phyloP scores from a whole-genome alignment of 2,329 filamentous ascomycete genomes.

The Gliomastix tumulicola region DNA sequence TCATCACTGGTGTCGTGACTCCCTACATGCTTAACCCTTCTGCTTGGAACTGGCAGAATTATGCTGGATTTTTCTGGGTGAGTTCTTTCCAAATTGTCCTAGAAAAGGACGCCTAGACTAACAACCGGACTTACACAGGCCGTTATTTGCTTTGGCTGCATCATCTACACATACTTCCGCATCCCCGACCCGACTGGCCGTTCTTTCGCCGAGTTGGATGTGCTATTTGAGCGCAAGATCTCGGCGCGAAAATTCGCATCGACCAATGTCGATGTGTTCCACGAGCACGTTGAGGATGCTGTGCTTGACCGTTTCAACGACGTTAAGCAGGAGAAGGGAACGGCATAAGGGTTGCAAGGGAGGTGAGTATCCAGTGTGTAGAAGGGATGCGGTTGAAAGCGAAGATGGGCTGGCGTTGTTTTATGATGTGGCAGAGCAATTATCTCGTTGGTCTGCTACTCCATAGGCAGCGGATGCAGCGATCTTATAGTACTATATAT shows the following conservation, averaged over 20 bases:
- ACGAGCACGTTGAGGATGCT: slow-evolving; percentile 38
- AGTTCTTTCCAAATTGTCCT: slow-evolving; percentile 11
- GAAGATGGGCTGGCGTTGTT: too few relatives aligned
- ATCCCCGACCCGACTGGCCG: slow-evolving; percentile 70
- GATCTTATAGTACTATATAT: too few relatives aligned
- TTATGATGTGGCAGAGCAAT: too few relatives aligned
- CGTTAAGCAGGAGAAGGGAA: slow-evolving; percentile 8
- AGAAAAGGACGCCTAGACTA: slow-evolving; percentile 4
- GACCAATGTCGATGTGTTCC: slow-evolving; percentile 50
- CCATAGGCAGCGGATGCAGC: too few relatives aligned
- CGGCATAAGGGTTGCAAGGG: too few relatives aligned
- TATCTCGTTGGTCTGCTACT: too few relatives aligned
- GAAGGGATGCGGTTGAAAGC: too few relatives aligned
- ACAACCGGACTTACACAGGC: slow-evolving; percentile 31
- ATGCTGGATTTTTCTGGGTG: slow-evolving; percentile 79
- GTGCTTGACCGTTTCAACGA: slow-evolving; percentile 42
- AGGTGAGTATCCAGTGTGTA: too few relatives aligned
- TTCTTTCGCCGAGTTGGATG: slow-evolving; percentile 78
- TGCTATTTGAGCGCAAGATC: slow-evolving; percentile 71
- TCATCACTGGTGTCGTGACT: slow-evolving; percentile 74
- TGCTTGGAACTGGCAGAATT: slow-evolving; percentile 85
- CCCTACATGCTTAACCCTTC: slow-evolving; percentile 90
- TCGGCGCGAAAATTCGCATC: slow-evolving; percentile 65
- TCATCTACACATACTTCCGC: slow-evolving; percentile 59
- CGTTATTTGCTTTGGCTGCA: slow-evolving; percentile 71